Evolutionary conservation across 2,329 filamentous ascomycete species (phyloP).

Genomic region (Exophiala dermatitidis): DNA sequence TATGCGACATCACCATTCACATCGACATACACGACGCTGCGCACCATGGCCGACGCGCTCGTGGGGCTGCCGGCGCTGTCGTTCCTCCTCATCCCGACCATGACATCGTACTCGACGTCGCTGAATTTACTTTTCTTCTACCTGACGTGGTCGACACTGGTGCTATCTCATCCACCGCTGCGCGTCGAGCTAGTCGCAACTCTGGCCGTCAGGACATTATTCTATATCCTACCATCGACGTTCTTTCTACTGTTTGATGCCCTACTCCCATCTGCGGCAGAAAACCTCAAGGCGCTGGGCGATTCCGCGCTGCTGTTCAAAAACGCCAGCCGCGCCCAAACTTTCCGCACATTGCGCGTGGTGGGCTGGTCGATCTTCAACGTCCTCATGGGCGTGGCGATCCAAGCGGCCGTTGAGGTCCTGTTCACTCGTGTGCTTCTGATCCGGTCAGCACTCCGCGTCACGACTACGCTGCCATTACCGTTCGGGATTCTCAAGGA

Average conservation of each 20-base stretch:
- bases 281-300: slow-evolving; percentile 62
- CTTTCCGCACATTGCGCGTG: slow-evolving; percentile 38
- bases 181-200: slow-evolving; percentile 68
- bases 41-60: slow-evolving; percentile 52
- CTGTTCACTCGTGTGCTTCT: slow-evolving; percentile 48
- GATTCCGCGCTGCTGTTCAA: slow-evolving; percentile 43
- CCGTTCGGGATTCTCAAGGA: slow-evolving; percentile 56
- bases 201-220: slow-evolving; percentile 57
- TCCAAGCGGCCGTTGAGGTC: slow-evolving; percentile 52
- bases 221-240: slow-evolving; percentile 67
- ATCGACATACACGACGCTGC: slow-evolving; percentile 22
- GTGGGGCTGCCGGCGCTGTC: slow-evolving; percentile 67
- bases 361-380: slow-evolving; percentile 51
- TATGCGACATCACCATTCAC: slow-evolving; percentile 24
- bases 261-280: slow-evolving; percentile 60
- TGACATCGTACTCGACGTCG: slow-evolving; percentile 66
- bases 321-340: slow-evolving; percentile 36
- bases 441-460: slow-evolving; percentile 49
- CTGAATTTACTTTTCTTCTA: slow-evolving; percentile 85
- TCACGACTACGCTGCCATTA: slow-evolving; percentile 54
- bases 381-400: slow-evolving; percentile 44
- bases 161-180: slow-evolving; percentile 67
- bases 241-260: slow-evolving; percentile 67
- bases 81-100: slow-evolving; percentile 55
- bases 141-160: slow-evolving; percentile 78